Base-by-base conservation (phyloP, 2,329 filamentous ascomycete species). In the Colletotrichum tropicicola region DNA sequence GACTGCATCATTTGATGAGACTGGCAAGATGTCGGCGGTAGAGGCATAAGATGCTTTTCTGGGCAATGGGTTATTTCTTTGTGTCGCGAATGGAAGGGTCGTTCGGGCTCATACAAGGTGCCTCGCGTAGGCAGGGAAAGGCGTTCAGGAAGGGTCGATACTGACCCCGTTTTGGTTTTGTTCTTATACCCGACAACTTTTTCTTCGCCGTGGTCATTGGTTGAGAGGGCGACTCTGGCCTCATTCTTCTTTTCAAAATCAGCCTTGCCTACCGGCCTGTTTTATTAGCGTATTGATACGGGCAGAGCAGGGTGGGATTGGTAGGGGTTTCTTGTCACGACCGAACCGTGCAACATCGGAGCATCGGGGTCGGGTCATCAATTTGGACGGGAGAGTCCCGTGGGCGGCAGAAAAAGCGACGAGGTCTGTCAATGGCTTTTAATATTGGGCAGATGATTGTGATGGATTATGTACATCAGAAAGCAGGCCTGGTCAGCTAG, bases 161-260 rank as follows among this genome's bases (percentile, higher is more conserved):
- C 17, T n/a, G 62, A 57, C 44, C 45, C 35, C 28, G 23, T 64
- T 47, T 65, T 61, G 19, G 41, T 60, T 55, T 66, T 58, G 35
- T 54, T 75, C 73, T 74, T 78, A 74, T 78, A 79, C 73, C 78
- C 76, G 72, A 76, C 71, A 65, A 45, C 68, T n/a, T 72, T 68
- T 75, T 71, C 73, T 73, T 77, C 74, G 73, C 66, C 71, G 68
- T 68, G 69, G 66, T 65, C 27, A 28, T 32, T 28, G 56, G 56
- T 9, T 60, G 48, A 53, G 28, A 45, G 51, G 35, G 51, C 49
- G 35, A 19, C 37, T 19, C 13, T 19, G 25, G 25, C 44, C 30
- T 43, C 41, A 27, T 55, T 35, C 28, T 51, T 49, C 30, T n/a
- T 19, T 49, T 59, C 12, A 39, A 35, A 47, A 32, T 37, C 48